Base-by-base conservation (phyloP, 495 filamentous ascomycete species). In the Delitschia confertaspora region DNA sequence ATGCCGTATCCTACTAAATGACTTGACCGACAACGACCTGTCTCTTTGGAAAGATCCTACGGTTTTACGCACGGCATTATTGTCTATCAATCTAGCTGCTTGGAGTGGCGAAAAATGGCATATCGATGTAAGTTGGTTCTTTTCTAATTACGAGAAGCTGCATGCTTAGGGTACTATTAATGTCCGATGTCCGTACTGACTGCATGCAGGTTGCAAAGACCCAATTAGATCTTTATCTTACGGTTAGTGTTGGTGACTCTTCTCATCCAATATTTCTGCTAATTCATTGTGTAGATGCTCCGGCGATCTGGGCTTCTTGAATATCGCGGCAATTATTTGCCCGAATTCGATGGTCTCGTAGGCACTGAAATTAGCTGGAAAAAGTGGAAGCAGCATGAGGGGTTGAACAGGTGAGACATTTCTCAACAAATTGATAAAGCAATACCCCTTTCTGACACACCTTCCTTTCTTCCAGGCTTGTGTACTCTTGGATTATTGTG, bases 21-120 rank as follows among this genome's bases (percentile, higher is more conserved):
- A 56, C 18, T 31, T 51, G 13, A 43, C 26, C 5, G 42, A 47
- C 34, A 47, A 42, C 14, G 39, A 56, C 31, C 10, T 35, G 9
- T 11, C 31, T 32, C 34, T 52, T 7, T 48, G 30, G 14, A 14
- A 33, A 4, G 38, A 48, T n/a, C 38, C 40, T 2, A 37, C 37
- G 14, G 27, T 34, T 31, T 34, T 53, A 3, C 37, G 53, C 19
- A 20, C 43, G 19, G 38, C 49, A 17, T 33, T 53, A 10, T 31
- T 45, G 10, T 45, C 33, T 20, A 29, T 46, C 19, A 39, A 48
- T 20, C 35, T 56, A 11, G 45, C 49, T 19, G 34, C 37, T 3
- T 53, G 53, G 53, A 52, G 42, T 23, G 49, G 42, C 10, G 53
- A 51, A 21, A 37, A 47, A 16, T 51, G 39, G 44, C 44, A 53